Conservation (phyloP, 352 stramenopile species). For the Elongisporangium prolatum region DNA sequence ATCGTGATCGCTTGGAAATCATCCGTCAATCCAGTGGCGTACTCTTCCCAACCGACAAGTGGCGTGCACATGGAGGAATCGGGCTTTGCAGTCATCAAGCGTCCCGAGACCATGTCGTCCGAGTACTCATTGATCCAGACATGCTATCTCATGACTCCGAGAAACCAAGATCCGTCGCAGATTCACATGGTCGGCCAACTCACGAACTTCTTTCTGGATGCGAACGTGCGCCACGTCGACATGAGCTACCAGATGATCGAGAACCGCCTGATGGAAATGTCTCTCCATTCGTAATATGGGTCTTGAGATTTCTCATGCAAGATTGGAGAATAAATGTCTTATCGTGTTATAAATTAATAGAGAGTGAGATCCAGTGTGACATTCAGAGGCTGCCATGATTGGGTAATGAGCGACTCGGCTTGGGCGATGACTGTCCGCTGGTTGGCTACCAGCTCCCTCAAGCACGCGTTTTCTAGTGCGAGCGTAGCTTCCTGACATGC, state of each 20-base stretch:
- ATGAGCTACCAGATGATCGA: constrained; percentile 46
- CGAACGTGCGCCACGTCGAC: constrained; percentile 31
- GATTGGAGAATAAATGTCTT: too few species aligned
- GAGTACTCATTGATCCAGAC: constrained; percentile 58
- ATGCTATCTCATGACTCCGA: constrained; percentile 56
- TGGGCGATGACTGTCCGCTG: neutral
- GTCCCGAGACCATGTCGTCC: constrained; percentile 26
- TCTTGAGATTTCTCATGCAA: too few species aligned
- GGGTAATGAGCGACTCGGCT: neutral
- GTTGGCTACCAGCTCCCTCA: neutral
- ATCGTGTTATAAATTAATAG: neutral
- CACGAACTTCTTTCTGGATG: constrained; percentile 65
- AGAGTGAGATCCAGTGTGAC: neutral
- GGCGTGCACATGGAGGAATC: constrained; percentile 50
- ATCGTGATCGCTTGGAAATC: constrained; percentile 59
- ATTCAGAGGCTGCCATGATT: neutral
- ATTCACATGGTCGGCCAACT: constrained; percentile 56
- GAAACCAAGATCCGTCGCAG: constrained; percentile 8
- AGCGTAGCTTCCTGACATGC: neutral
- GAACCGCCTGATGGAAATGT: constrained; percentile 25
- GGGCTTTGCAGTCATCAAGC: constrained; percentile 60
- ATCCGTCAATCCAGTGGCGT: constrained; percentile 40
- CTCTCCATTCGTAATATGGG: neutral
- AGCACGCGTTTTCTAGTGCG: neutral
- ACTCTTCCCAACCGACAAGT: constrained; percentile 43